A percentile compares a stretch with the other conserved stretches of the same genome.
These are phyloP conservation scores for Caryopteris hybrid DNA, from an alignment of 305 asterid genomes.

Conservation along the genomic window DNA sequence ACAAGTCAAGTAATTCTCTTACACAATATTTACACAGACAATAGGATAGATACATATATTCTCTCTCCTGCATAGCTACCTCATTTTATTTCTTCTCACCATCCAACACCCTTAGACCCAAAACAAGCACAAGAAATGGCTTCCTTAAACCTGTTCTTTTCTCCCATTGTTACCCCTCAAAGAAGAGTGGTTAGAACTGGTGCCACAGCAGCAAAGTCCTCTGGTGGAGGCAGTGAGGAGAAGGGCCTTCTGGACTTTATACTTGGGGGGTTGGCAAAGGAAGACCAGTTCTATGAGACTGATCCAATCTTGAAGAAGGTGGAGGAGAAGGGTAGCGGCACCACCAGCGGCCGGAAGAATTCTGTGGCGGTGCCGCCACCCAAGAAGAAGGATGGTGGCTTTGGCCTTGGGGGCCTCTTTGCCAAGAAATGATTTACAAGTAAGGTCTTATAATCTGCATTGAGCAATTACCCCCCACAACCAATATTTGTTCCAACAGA, in stretches of 20 bases:
- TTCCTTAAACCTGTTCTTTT: conserved; percentile 54
- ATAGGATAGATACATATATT: background rate
- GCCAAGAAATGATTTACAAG: conserved; percentile 36
- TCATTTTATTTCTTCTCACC: background rate
- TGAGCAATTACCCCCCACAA: too few relatives aligned
- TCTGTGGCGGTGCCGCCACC: conserved; percentile 40
- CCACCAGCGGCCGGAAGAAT: conserved; percentile 29
- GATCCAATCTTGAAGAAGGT: conserved; percentile 75
- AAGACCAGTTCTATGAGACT: conserved; percentile 79
- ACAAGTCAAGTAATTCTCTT: conserved; percentile 28
- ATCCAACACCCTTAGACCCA: background rate
- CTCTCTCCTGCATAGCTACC: background rate
- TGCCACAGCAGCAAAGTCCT: conserved; percentile 57
- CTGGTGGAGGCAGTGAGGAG: conserved; percentile 50
- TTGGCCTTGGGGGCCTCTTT: conserved; percentile 60
- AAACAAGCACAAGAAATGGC: too few relatives aligned
- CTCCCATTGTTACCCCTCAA: conserved; percentile 50
- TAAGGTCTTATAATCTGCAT: background rate
- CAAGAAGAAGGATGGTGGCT: conserved; percentile 52
- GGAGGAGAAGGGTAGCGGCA: conserved; percentile 46
- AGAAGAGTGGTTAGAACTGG: conserved; percentile 46
- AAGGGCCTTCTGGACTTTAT: conserved; percentile 62
- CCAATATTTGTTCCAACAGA: too few relatives aligned
- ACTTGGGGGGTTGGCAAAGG: conserved; percentile 49
- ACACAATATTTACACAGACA: conserved; percentile 8